phyloP scores from a whole-genome alignment of 2,329 filamentous ascomycete genomes.

The Trichophyton mentagrophytes region DNA sequence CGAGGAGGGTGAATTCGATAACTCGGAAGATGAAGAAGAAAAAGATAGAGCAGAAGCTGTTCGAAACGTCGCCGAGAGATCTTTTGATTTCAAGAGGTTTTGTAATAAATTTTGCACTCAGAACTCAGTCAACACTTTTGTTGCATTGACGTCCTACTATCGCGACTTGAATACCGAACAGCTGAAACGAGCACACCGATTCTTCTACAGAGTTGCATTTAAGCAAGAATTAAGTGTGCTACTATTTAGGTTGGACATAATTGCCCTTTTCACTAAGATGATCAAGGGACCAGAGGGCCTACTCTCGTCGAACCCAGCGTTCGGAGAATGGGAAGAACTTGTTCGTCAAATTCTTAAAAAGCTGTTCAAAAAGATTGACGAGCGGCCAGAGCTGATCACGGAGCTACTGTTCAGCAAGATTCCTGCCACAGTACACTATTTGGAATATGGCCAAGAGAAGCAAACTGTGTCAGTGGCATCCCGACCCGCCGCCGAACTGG shows the following conservation, averaged over 20 bases:
- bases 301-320: slow-evolving; percentile 52
- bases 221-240: slow-evolving; percentile 85
- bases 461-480: slow-evolving; percentile 55
- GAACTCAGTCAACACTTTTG: slow-evolving; percentile 76
- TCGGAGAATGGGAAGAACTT: slow-evolving; percentile 83
- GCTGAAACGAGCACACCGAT: slow-evolving; percentile 82
- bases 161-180: slow-evolving; percentile 65
- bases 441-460: slow-evolving; percentile 82
- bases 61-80: slow-evolving; percentile 63
- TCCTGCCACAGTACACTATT: slow-evolving; percentile 65
- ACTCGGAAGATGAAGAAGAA: slow-evolving; percentile 46
- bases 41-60: slow-evolving; percentile 62
- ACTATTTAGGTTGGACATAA: slow-evolving; percentile 80
- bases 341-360: slow-evolving; percentile 70
- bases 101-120: slow-evolving; percentile 69
- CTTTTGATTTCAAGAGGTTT: slow-evolving; percentile 86
- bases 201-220: slow-evolving; percentile 86
- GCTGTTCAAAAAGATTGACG: slow-evolving; percentile 70
- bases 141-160: slow-evolving; percentile 67
- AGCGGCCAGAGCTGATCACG: slow-evolving; percentile 71
- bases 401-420: slow-evolving; percentile 95
- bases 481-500: slow-evolving; percentile 64
- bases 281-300: slow-evolving; percentile 76
- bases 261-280: slow-evolving; percentile 78
- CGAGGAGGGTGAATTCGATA: slow-evolving; percentile 33